Conservation (phyloP, 169 alveolate species). For the Perkinsus olseni region DNA sequence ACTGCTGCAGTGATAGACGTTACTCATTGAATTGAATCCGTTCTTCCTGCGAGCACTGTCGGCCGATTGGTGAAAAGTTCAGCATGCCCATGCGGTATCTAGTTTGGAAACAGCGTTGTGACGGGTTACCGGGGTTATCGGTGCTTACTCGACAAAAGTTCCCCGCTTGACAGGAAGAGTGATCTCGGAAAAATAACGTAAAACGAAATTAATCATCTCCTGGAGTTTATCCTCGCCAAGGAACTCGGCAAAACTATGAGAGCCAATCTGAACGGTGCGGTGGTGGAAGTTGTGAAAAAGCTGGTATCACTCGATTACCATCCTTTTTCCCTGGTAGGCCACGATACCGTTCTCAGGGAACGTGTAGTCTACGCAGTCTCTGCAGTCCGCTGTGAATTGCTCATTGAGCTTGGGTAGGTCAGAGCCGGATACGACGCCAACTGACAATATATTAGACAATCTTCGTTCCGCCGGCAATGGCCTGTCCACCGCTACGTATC, state of each 20-base stretch:
- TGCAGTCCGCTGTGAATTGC: neutral
- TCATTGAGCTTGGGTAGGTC: conserved; percentile 50
- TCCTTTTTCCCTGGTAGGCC: conserved; percentile 38
- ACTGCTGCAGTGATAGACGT: no score
- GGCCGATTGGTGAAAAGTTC: conserved; percentile 91
- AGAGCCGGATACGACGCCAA: conserved; percentile 72
- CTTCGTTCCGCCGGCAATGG: no score
- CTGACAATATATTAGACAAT: no score
- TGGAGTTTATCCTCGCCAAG: conserved; percentile 69
- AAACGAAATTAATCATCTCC: conserved; percentile 64
- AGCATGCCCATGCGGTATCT: conserved; percentile 78
- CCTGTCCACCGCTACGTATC: no score
- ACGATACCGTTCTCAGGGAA: conserved; percentile 76
- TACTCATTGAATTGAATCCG: conserved; percentile 39
- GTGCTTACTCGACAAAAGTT: conserved; percentile 55
- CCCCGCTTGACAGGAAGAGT: conserved; percentile 83
- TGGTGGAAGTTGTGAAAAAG: no score
- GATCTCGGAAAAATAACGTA: conserved; percentile 68
- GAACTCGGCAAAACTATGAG: conserved; percentile 42
- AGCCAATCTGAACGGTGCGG: neutral
- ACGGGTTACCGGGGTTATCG: neutral
- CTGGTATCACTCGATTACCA: no score
- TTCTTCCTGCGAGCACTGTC: conserved; percentile 85
- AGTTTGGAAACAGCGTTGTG: neutral
- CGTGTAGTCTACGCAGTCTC: conserved; percentile 26